phyloP scores from a whole-genome alignment of 169 alveolate species.

The Cryptosporidium sp. region DNA sequence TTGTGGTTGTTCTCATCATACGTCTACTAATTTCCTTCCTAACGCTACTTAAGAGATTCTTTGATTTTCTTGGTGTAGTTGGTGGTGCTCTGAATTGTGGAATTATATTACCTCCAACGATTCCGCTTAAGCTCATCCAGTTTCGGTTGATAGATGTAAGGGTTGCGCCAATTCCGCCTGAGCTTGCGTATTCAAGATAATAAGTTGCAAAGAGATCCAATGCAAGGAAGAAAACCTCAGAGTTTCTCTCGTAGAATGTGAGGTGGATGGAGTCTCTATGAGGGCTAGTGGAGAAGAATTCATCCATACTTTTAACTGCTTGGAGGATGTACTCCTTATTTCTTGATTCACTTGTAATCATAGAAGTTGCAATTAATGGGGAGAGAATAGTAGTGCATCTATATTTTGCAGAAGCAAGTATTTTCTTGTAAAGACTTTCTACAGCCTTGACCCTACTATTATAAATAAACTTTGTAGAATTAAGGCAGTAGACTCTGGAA shows the following conservation, averaged over 20 bases:
- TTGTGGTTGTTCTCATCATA: conserved; percentile 7
- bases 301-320: conserved; percentile 38
- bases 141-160: conserved; percentile 11
- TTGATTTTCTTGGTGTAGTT: background rate
- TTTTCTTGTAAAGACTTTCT: conserved; percentile 9
- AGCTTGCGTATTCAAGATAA: conserved; percentile 36
- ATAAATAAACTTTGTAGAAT: conserved; percentile 31
- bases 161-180: conserved; percentile 21
- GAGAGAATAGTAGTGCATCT: conserved; percentile 29
- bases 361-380: conserved; percentile 25
- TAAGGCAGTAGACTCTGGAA: conserved; percentile 32
- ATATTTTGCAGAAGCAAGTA: conserved; percentile 38
- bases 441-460: conserved; percentile 10
- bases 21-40: conserved; percentile 13
- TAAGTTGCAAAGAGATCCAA: conserved; percentile 34
- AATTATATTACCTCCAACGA: background rate
- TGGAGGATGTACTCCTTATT: conserved; percentile 43
- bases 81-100: conserved; percentile 1
- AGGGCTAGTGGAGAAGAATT: conserved; percentile 10
- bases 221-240: conserved; percentile 4
- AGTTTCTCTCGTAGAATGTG: conserved; percentile 8
- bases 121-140: conserved; percentile 16
- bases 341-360: conserved; percentile 18
- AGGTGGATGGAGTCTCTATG: conserved; percentile 27
- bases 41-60: background rate